Evolutionary conservation across 805 yeast genomes (phyloP), one percentile per base, ranked within the genome.

Genomic region (Candida michaelii): DNA sequence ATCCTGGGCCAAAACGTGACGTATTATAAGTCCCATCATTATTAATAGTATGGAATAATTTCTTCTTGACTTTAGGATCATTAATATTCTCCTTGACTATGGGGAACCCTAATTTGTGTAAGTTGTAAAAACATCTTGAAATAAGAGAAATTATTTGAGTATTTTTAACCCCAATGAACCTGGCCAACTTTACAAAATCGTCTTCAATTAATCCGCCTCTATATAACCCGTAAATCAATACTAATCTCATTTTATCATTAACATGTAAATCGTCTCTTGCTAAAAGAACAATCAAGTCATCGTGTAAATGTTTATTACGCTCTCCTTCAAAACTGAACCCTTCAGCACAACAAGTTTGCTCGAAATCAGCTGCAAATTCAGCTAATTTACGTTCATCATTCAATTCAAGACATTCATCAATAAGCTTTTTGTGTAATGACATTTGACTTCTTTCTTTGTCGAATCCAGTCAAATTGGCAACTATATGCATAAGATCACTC

Each of bases 141-240:
- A 66, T 83, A 47, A 90, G 74, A 13, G 85, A 67, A 17, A 73
- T 71, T 49, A 85, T 58, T 37, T 77, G 74, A 16, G 71, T 56
- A 43, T 70, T 69, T 40, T 60, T 55, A 17, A 70, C 72, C 2
- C 74, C 74, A 36, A 70, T 66, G 48, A 71, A 93, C 38, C 74
- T 66, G 31, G 83, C 73, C 29, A 93, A 64, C 57, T 90, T 89
- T 37, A 68, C 62, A 48, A 84, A 78, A 65, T 93, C 99, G 6
- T 73, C 58, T 53, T 80, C 84, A 4, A 85, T 73, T 12, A 93
- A 65, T 0, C 97, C 96, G 3, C 90, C 91, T 50, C 98, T 74
- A 58, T 81, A 84, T 21, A 89, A 60, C 0, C 88, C 83, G 60
- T 93, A 93, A 1, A 85, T 64, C 15, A 86, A 67, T 11, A 93